These are phyloP conservation scores for Cladosporium sp. DNA, from an alignment of 2,329 filamentous ascomycete genomes.

Conservation along the genomic window DNA sequence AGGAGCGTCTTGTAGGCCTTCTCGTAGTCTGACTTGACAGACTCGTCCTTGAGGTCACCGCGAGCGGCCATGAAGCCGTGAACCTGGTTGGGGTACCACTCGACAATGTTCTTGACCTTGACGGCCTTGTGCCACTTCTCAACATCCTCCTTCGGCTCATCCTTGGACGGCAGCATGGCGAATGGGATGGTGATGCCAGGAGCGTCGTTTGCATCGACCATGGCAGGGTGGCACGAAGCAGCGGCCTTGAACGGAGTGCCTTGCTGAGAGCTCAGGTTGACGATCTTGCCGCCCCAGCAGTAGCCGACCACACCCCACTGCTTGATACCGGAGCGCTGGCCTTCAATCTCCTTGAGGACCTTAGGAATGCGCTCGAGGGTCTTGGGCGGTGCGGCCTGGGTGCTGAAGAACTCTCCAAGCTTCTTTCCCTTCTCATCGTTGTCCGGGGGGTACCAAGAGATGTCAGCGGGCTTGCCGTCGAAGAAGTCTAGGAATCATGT, in stretches of 20 bases:
- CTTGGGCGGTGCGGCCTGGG: constrained; percentile 54
- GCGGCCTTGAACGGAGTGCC: constrained; percentile 55
- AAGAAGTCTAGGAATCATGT: constrained; percentile 63
- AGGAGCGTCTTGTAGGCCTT: constrained; percentile 47
- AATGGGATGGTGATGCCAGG: constrained; percentile 54
- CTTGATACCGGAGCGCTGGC: constrained; percentile 44
- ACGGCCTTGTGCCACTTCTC: constrained; percentile 46
- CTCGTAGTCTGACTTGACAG: constrained; percentile 49
- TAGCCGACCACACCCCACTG: constrained; percentile 58
- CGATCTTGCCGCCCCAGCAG: constrained; percentile 56
- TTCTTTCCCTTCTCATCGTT: constrained; percentile 58
- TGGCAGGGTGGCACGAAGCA: constrained; percentile 55
- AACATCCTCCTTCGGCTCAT: constrained; percentile 52
- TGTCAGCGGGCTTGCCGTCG: constrained; percentile 65
- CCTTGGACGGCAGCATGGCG: constrained; percentile 53
- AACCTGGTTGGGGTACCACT: constrained; percentile 47
- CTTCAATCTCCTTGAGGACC: constrained; percentile 52
- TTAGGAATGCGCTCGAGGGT: constrained; percentile 53
- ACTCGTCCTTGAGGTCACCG: constrained; percentile 42
- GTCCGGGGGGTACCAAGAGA: constrained; percentile 55
- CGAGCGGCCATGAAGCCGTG: constrained; percentile 35
- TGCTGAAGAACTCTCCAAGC: constrained; percentile 56
- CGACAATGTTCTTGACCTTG: constrained; percentile 40
- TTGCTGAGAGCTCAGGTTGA: constrained; percentile 49
- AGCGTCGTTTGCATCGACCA: constrained; percentile 58